Conservation (phyloP, 2,329 filamentous ascomycete genomes). For the Tolypocladium ophioglossoides region DNA sequence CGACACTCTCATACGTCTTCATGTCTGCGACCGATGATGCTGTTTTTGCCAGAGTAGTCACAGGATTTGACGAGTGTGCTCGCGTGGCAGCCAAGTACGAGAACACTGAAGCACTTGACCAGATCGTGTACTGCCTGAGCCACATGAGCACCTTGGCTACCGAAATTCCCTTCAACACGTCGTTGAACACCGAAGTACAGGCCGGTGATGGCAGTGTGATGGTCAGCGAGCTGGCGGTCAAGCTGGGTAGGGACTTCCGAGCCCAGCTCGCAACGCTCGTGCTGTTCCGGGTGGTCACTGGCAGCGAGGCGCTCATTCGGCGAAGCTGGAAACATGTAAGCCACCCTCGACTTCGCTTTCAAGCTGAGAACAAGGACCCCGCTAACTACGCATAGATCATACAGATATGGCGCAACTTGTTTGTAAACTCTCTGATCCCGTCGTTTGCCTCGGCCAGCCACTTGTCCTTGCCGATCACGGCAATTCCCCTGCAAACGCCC, state of each 20-base stretch:
- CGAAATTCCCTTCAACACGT: slow-evolving; percentile 66
- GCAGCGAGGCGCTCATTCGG: slow-evolving; percentile 67
- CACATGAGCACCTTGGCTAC: slow-evolving; percentile 83
- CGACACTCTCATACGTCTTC: slow-evolving; percentile 94
- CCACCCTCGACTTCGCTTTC: background rate
- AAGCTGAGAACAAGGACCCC: background rate
- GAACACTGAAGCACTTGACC: slow-evolving; percentile 78
- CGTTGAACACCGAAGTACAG: slow-evolving; percentile 91
- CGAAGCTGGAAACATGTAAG: slow-evolving; percentile 67
- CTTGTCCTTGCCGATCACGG: slow-evolving; percentile 57
- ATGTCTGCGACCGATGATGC: slow-evolving; percentile 97
- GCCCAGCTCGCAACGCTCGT: slow-evolving; percentile 90
- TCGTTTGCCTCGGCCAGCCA: slow-evolving; percentile 59
- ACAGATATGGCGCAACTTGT: slow-evolving; percentile 88
- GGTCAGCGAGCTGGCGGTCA: slow-evolving; percentile 96
- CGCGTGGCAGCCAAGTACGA: slow-evolving; percentile 80
- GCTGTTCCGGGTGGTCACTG: slow-evolving; percentile 84
- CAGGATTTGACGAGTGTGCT: slow-evolving; percentile 92
- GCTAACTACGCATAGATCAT: slow-evolving; percentile 48
- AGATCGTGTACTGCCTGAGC: slow-evolving; percentile 82
- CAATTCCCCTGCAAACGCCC: slow-evolving; percentile 83
- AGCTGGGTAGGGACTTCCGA: slow-evolving; percentile 86
- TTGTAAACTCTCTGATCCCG: slow-evolving; percentile 87
- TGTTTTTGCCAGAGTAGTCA: slow-evolving; percentile 86
- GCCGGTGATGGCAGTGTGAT: slow-evolving; percentile 87